These are phyloP conservation scores for Podospora conica DNA, from an alignment of 495 filamentous ascomycete genomes.

Conservation along the genomic window DNA sequence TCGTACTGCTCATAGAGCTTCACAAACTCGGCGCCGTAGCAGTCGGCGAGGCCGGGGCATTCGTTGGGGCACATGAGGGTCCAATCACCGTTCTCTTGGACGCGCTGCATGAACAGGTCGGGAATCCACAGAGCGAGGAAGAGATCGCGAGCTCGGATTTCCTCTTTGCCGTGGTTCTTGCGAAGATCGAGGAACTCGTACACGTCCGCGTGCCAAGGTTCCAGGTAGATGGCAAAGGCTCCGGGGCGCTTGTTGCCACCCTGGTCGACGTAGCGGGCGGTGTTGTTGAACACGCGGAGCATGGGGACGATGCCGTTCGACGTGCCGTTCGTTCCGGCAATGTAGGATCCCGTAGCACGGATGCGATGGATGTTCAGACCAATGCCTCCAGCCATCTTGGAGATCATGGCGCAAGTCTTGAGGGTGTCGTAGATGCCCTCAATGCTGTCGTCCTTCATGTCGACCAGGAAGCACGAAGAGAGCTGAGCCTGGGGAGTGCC, in stretches of 20 bases:
- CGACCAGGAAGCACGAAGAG: conserved; percentile 94
- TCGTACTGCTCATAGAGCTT: conserved; percentile 93
- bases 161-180: conserved; percentile 99
- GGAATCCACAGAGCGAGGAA: conserved; percentile 99
- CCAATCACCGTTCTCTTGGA: conserved; percentile 92
- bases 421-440: conserved; percentile 98
- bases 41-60: conserved; percentile 87
- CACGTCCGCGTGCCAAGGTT: conserved; percentile 98
- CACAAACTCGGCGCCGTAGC: conserved; percentile 96
- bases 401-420: conserved; percentile 99
- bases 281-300: conserved; percentile 98
- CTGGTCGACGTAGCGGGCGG: conserved; percentile 95
- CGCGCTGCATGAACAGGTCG: conserved; percentile 98
- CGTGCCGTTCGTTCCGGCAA: conserved; percentile 92
- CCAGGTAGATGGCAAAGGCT: conserved; percentile 98
- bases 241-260: conserved; percentile 98
- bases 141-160: conserved; percentile 91
- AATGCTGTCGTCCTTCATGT: conserved; percentile 98
- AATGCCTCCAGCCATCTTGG: conserved; percentile 97
- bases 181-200: conserved; percentile 95
- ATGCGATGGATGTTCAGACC: conserved; percentile 94
- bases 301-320: conserved; percentile 97
- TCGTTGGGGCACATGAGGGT: conserved; percentile 97
- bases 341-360: conserved; percentile 94
- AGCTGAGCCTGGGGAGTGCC: conserved; percentile 90